Base-by-base conservation (phyloP, 805 yeast species). In the Monosporozyma unispora region DNA sequence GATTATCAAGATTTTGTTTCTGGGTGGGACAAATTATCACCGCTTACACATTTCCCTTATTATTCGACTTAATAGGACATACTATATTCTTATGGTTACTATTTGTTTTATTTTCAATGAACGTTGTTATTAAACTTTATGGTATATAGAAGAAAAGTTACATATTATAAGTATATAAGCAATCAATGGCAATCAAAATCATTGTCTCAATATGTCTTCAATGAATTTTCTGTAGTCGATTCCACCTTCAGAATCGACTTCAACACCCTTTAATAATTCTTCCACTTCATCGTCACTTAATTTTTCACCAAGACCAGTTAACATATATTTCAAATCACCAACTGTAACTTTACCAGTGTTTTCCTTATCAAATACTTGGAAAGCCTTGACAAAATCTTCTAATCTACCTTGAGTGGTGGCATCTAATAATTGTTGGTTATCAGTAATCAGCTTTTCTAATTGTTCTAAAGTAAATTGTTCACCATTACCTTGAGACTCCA, bases 331-430 rank as follows among this genome's bases (percentile, higher is more conserved):
- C 61, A 93, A 78, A 71, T 93, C 98, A 50, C 99, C 99, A 43
- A 93, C 96, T 39, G 97, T 95, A 59, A 93, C 93, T 71, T 83
- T 87, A 4, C 99, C 99, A 18, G 96, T 85, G 55, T 84, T 80
- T 57, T 89, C 96, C 73, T 91, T 93, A 72, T 93, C 99, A 60
- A 93, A 93, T 5, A 93, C 97, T 72, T 93, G 98, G 79, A 93
- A 93, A 0, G 91, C 93, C 64, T 91, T 87, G 63, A 93, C 80
- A 69, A 91, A 93, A 68, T 93, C 99, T 47, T 71, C 75, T 9
- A 59, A 58, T 44, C 64, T 62, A 27, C 63, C 68, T 21, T 60
- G 57, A 2, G 68, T 63, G 7, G 70, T 66, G 4, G 60, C 60
- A 40, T 62, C 61, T 48, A 66, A 48, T 29, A 57, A 54, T 11